Percentiles rank a stretch among this genome's conserved stretches.
Evolutionary conservation across 2,329 filamentous ascomycete species (phyloP).

Genomic region (Verticillium isaacii): DNA sequence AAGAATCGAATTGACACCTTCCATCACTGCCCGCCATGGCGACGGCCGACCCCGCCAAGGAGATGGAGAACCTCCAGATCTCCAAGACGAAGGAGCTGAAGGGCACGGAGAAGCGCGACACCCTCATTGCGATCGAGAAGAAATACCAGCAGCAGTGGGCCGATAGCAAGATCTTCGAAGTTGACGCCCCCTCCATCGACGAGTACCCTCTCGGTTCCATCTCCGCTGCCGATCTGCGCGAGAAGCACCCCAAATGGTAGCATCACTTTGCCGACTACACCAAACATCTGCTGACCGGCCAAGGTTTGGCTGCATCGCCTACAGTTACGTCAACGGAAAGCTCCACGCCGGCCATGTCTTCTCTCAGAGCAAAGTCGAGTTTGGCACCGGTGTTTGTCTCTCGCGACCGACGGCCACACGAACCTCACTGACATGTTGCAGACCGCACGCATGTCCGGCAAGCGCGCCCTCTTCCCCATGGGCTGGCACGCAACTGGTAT

Average conservation of each 20-base stretch:
- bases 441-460: constrained; percentile 77
- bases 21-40: constrained; percentile 27
- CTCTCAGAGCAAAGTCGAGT: constrained; percentile 89
- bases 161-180: constrained; percentile 73
- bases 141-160: constrained; percentile 88
- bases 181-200: constrained; percentile 72
- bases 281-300: background rate
- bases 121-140: constrained; percentile 78
- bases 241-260: constrained; percentile 82
- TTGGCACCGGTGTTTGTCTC: constrained; percentile 65
- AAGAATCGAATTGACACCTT: background rate
- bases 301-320: constrained; percentile 33
- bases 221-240: constrained; percentile 67
- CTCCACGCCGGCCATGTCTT: constrained; percentile 92
- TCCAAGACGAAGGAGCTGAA: constrained; percentile 60
- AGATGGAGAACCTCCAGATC: constrained; percentile 45
- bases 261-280: constrained; percentile 36
- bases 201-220: constrained; percentile 75
- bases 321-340: constrained; percentile 76
- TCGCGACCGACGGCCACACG: background rate
- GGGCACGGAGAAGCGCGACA: constrained; percentile 80
- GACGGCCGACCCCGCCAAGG: constrained; percentile 40
- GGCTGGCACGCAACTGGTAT: constrained; percentile 97
- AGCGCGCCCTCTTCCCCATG: constrained; percentile 80
- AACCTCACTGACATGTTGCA: background rate